Base-by-base conservation (phyloP, 2,329 filamentous ascomycete genomes). In the Monilinia fructicola region DNA sequence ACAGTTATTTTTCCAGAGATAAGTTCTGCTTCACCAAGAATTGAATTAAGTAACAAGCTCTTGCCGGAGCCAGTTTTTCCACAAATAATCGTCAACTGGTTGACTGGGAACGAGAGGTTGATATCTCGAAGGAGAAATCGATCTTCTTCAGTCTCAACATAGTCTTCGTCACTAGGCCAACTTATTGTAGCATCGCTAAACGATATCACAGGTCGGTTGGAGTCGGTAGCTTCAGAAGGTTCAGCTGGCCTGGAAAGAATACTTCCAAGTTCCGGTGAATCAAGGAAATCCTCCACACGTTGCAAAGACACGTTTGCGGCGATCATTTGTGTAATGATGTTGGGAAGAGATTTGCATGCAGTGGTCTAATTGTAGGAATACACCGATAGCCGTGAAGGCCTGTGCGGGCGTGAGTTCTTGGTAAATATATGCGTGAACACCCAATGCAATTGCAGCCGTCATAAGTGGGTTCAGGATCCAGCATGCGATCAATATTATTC, bases 1-100 rank as follows among this genome's bases (percentile, higher is more conserved):
- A 84, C 79, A 26, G 82, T 81, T 55, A 93, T 79, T 3, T 77
- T 80, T 0, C 91, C 91, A 0, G 80, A 77, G 0, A 93, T 75
- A 3, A 93, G 74, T 67, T 93, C 90, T 3, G 86, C 85, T 76
- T 94, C 91, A 1, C 91, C 91, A 7, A 93, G 82, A 28, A 94
- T 85, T 0, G 90, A 85, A 2, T 89, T 84, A 10, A 94, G 81
- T 67, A 94, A 79, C 52, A 93, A 78, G 74, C 87, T 91, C 79
- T 94, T 94, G 23, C 91, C 91, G 7, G 87, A 86, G 0, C 91
- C 91, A 0, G 90, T 94, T 73, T 87, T 88, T 0, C 91, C 91
- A 1, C 88, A 90, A 55, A 94, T 87, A 18, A 93, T 83, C 10
- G 86, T 92, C 10, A 94, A 79, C 70, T 90, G 85, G 42, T 86